Conservation (phyloP, 768 basidiomycete species). For the Myochromella boudieri region DNA sequence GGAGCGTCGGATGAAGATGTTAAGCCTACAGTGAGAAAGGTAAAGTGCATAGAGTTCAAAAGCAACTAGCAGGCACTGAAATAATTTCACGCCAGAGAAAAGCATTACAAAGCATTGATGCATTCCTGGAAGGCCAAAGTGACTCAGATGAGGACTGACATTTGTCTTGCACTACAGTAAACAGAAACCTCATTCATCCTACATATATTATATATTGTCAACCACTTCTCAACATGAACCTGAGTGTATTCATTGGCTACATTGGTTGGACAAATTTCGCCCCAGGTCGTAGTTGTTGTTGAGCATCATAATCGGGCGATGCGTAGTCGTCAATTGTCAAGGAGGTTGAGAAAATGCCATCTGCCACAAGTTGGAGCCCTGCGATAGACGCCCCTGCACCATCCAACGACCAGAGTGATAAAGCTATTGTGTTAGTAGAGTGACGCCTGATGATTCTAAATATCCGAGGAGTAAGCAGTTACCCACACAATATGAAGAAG, state of each 20-base stretch:
- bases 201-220: too few species aligned
- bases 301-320: slow-evolving; percentile 39
- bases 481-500: too few species aligned
- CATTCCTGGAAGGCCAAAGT: slow-evolving; percentile 72
- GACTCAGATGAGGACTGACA: slow-evolving; percentile 58
- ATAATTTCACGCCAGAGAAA: slow-evolving; percentile 7
- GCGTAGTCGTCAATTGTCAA: slow-evolving; percentile 39
- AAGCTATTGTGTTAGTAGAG: slow-evolving; percentile 44
- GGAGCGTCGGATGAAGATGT: slow-evolving; percentile 27
- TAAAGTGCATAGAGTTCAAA: slow-evolving; percentile 32
- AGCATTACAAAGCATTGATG: slow-evolving; percentile 58
- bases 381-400: slow-evolving; percentile 39
- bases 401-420: slow-evolving; percentile 53
- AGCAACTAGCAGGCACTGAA: background rate
- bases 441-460: slow-evolving; percentile 39
- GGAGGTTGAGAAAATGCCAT: slow-evolving; percentile 42
- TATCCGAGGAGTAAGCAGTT: background rate
- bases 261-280: slow-evolving; percentile 29
- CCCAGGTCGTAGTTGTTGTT: slow-evolving; percentile 30
- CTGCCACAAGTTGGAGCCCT: slow-evolving; percentile 41
- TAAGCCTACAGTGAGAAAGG: slow-evolving; percentile 37
- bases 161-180: background rate
- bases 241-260: too few species aligned
- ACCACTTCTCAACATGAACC: background rate
- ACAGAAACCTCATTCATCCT: too few species aligned